These are phyloP conservation scores for Tetracladium setigerum DNA, from an alignment of 495 filamentous ascomycete species.

Conservation along the genomic window DNA sequence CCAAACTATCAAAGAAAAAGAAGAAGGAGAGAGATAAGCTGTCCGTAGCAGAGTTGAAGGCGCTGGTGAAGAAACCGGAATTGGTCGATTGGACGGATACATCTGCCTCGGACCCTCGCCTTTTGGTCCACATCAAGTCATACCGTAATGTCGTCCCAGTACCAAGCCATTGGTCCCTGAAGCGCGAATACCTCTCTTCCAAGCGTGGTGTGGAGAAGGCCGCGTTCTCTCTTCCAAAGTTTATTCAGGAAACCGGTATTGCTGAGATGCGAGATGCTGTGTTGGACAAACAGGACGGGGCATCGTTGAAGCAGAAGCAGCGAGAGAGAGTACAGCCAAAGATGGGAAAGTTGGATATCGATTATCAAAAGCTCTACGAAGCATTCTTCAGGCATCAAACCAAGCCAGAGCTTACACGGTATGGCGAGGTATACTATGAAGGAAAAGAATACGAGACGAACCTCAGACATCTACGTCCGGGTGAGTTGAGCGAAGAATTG, in stretches of 20 bases:
- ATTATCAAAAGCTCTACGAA: constrained; percentile 96
- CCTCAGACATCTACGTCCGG: constrained; percentile 78
- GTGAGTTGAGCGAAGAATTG: constrained; percentile 82
- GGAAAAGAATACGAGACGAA: constrained; percentile 98
- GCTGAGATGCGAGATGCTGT: constrained; percentile 96
- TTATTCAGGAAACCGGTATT: constrained; percentile 96
- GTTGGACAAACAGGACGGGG: constrained; percentile 88
- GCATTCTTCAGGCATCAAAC: constrained; percentile 97
- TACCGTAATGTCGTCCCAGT: constrained; percentile 95
- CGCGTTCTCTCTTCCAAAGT: constrained; percentile 86
- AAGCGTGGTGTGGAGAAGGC: constrained; percentile 95
- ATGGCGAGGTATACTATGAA: constrained; percentile 97
- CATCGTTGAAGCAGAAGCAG: constrained; percentile 88
- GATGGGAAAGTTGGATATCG: constrained; percentile 95
- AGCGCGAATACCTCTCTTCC: constrained; percentile 92
- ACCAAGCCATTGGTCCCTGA: constrained; percentile 87
- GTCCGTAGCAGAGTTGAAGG: constrained; percentile 91
- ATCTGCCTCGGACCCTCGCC: constrained; percentile 80
- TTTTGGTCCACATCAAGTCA: constrained; percentile 89
- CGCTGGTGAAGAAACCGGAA: constrained; percentile 83
- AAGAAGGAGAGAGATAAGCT: constrained; percentile 84
- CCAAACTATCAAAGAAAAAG: constrained; percentile 85
- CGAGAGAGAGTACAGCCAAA: constrained; percentile 91
- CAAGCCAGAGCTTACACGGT: constrained; percentile 87
- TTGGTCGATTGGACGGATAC: constrained; percentile 97